phyloP scores from a whole-genome alignment of 1,139 yeast species.

The Geotrichum cucujoidarum region DNA sequence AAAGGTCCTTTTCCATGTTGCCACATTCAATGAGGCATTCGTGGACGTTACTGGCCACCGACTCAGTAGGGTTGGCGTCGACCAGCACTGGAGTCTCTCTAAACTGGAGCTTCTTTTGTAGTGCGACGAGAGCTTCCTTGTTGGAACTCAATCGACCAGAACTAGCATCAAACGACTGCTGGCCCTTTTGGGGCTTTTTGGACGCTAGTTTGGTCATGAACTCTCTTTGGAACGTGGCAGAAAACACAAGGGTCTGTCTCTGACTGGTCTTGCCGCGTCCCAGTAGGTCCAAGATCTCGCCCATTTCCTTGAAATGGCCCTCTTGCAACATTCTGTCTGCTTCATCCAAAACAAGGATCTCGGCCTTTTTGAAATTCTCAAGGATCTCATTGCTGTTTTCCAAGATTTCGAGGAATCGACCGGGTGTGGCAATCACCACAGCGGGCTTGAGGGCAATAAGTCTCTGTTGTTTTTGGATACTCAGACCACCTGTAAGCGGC shows the following conservation, averaged over 20 bases:
- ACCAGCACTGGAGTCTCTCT: constrained; percentile 51
- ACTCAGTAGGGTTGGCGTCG: constrained; percentile 84
- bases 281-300: constrained; percentile 59
- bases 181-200: constrained; percentile 35
- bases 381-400: constrained; percentile 54
- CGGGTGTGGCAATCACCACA: constrained; percentile 92
- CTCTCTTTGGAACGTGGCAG: constrained; percentile 88
- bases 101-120: constrained; percentile 37
- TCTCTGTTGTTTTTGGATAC: constrained; percentile 89
- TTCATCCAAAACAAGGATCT: constrained; percentile 81
- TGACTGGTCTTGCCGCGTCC: constrained; percentile 43
- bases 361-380: constrained; percentile 55
- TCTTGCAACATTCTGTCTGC: constrained; percentile 96
- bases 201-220: constrained; percentile 67
- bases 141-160: constrained; percentile 26
- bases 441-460: constrained; percentile 69
- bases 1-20: constrained; percentile 82
- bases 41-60: constrained; percentile 67
- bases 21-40: constrained; percentile 93
- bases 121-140: constrained; percentile 37
- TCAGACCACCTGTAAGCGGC: constrained; percentile 89
- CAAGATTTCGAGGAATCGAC: constrained; percentile 78
- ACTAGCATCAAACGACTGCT: constrained; percentile 18
- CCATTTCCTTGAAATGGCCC: constrained; percentile 93
- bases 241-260: constrained; percentile 90